These are phyloP conservation scores for Cystoisospora suis DNA, from an alignment of 169 alveolate species.

Conservation along the genomic window DNA sequence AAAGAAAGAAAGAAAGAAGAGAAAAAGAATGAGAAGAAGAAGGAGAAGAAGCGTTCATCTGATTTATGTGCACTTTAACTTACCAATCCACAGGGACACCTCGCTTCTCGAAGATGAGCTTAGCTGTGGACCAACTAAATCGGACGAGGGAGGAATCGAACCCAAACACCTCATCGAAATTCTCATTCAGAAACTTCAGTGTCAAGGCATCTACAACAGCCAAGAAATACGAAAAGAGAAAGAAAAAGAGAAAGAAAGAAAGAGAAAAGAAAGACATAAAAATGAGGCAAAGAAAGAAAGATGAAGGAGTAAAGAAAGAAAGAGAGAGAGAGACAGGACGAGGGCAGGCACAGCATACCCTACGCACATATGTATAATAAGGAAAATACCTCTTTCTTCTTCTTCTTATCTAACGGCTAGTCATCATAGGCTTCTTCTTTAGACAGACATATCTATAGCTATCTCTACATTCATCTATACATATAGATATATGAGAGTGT, in stretches of 20 bases:
- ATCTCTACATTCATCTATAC: not conserved
- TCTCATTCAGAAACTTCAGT: conserved; percentile 84
- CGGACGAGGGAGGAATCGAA: conserved; percentile 88
- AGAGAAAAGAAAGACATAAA: not conserved
- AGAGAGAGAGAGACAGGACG: not conserved
- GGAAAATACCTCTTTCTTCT: not conserved
- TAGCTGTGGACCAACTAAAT: conserved; percentile 88
- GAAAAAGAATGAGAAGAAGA: too few relatives aligned
- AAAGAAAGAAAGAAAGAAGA: too few relatives aligned
- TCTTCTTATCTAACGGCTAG: too few relatives aligned
- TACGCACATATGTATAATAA: not conserved
- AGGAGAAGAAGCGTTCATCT: too few relatives aligned
- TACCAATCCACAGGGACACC: conserved; percentile 81
- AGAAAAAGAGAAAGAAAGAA: not conserved
- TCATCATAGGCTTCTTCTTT: too few relatives aligned
- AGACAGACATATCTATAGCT: not conserved
- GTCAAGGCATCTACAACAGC: conserved; percentile 88
- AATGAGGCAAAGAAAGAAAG: not conserved
- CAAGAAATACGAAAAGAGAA: not conserved
- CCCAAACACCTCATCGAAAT: conserved; percentile 93
- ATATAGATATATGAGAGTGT: not conserved
- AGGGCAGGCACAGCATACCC: not conserved
- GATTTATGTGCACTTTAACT: too few relatives aligned
- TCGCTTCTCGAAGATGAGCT: conserved; percentile 77
- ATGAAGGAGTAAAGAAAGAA: not conserved